phyloP scores from a whole-genome alignment of 257 asterid species.

The Coffea canephora region DNA sequence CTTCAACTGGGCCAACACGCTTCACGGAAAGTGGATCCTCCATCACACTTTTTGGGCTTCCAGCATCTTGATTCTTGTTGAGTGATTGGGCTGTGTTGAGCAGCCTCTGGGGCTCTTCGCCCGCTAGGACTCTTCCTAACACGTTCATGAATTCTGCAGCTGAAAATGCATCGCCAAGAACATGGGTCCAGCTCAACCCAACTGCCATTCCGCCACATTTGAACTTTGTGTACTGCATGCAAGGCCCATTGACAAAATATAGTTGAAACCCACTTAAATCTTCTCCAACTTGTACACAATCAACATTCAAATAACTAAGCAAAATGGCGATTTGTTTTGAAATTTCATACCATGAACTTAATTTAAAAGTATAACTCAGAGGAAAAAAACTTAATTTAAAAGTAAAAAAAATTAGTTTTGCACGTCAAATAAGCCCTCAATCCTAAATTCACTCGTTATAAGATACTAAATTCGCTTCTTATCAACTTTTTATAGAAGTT shows the following conservation, averaged over 20 bases:
- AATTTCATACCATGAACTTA: too few relatives aligned
- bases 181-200: conserved; percentile 93
- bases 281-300: too few relatives aligned
- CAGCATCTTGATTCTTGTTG: conserved; percentile 12
- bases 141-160: conserved; percentile 53
- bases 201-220: conserved; percentile 80
- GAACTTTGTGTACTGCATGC: conserved; percentile 58
- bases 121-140: conserved; percentile 36
- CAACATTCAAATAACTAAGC: too few relatives aligned
- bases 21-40: conserved; percentile 56
- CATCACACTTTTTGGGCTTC: conserved; percentile 2
- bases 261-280: too few relatives aligned
- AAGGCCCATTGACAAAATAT: background rate
- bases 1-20: conserved; percentile 71
- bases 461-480: too few relatives aligned
- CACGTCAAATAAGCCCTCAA: too few relatives aligned
- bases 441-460: too few relatives aligned
- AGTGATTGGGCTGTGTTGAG: conserved; percentile 30
- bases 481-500: too few relatives aligned
- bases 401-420: too few relatives aligned
- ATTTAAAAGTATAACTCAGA: too few relatives aligned
- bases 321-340: too few relatives aligned
- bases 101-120: conserved; percentile 28
- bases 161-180: conserved; percentile 73
- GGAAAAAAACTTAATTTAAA: too few relatives aligned